phyloP scores from a whole-genome alignment of 257 asterid species.

The Marsdenia floribunda region DNA sequence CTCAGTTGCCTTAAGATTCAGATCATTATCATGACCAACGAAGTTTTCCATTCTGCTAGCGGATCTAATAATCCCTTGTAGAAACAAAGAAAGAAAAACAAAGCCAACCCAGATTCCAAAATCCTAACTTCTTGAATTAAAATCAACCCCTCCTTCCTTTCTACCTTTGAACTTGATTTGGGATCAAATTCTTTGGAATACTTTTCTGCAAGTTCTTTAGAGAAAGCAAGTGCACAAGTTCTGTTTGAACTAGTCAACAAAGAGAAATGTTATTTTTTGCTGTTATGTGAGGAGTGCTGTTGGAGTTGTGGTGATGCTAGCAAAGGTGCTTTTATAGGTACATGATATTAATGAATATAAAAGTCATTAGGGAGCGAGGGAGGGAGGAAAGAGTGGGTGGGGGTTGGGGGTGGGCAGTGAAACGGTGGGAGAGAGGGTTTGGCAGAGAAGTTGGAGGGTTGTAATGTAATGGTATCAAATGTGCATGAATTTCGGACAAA shows the following conservation, averaged over 20 bases:
- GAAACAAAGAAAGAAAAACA: slow-evolving; percentile 2
- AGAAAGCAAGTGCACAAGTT: not conserved
- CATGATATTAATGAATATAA: not conserved
- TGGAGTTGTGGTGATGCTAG: not conserved
- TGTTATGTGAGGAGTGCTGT: not conserved
- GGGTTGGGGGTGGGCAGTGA: not conserved
- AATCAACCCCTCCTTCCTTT: not conserved
- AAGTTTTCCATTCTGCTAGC: slow-evolving; percentile 26
- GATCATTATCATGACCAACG: slow-evolving; percentile 27
- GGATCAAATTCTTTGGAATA: slow-evolving; percentile 8
- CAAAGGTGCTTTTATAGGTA: slow-evolving; percentile 14
- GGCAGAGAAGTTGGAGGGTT: not conserved
- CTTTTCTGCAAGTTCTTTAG: not conserved
- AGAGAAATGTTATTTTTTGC: not conserved
- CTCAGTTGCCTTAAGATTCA: slow-evolving; percentile 78
- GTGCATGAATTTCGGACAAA: slow-evolving; percentile 43
- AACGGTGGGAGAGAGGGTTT: not conserved
- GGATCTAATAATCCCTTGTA: not conserved
- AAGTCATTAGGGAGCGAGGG: too few species aligned
- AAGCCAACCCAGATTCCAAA: slow-evolving; percentile 8
- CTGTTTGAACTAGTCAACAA: not conserved
- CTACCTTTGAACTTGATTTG: not conserved
- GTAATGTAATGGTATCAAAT: slow-evolving; percentile 10
- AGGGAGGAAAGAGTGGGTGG: not conserved
- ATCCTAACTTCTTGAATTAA: not conserved